Conservation (phyloP, 2,329 filamentous ascomycete species). For the Aspergillus hortae region DNA sequence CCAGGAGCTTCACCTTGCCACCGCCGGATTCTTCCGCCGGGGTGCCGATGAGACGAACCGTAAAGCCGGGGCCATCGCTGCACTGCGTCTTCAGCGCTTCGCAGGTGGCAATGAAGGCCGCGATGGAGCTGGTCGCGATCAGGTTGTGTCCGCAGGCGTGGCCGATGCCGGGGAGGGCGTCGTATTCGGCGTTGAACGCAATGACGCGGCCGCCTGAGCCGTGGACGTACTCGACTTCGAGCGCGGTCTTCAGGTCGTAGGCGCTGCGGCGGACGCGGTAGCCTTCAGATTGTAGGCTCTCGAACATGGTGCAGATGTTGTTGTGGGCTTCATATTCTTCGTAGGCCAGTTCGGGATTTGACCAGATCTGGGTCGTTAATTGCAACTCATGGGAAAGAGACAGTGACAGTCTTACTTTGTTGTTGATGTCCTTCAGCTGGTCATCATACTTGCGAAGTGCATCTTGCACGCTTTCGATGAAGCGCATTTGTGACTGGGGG, state of each 20-base stretch:
- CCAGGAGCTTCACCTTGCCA: slow-evolving; percentile 38
- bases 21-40: slow-evolving; percentile 34
- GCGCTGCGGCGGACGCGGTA: slow-evolving; percentile 45
- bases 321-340: slow-evolving; percentile 52
- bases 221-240: slow-evolving; percentile 40
- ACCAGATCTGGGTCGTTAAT: slow-evolving; percentile 30
- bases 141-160: slow-evolving; percentile 36
- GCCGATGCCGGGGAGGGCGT: slow-evolving; percentile 34
- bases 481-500: slow-evolving; percentile 19
- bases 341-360: slow-evolving; percentile 50
- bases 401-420: slow-evolving; percentile 13
- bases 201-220: slow-evolving; percentile 24
- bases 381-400: neutral
- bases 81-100: slow-evolving; percentile 23
- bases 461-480: slow-evolving; percentile 21
- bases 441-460: slow-evolving; percentile 20
- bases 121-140: slow-evolving; percentile 32
- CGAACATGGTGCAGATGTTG: slow-evolving; percentile 40
- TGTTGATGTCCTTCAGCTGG: slow-evolving; percentile 20
- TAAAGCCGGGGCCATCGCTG: slow-evolving; percentile 18
- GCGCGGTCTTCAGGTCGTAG: slow-evolving; percentile 49
- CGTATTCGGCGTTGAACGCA: slow-evolving; percentile 37
- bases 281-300: slow-evolving; percentile 31
- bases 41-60: slow-evolving; percentile 32
- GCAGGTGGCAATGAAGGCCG: slow-evolving; percentile 32